Evolutionary conservation across 225 moss, liverwort and hornwort genomes (phyloP).

Genomic region (Takakia lepidozioides): DNA sequence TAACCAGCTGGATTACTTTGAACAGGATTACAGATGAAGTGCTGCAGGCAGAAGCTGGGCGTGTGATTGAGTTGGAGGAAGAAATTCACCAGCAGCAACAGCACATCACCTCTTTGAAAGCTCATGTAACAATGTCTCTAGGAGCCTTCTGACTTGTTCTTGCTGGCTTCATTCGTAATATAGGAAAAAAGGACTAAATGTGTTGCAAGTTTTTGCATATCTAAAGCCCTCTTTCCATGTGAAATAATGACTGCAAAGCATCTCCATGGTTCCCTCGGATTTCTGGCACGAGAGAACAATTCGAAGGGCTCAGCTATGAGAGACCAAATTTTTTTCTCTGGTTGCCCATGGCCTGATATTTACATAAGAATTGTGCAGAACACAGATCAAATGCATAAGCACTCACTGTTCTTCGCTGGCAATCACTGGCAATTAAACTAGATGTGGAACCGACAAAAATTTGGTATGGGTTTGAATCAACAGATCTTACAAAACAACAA

Average conservation of each 20-base stretch:
- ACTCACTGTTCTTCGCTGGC: neutral
- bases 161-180: no score
- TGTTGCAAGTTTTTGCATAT: neutral
- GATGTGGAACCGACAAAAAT: neutral
- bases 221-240: neutral
- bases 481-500: slow-evolving; percentile 42
- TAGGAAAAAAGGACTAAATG: no score
- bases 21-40: slow-evolving; percentile 59
- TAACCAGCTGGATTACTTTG: no score
- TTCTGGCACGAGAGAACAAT: slow-evolving; percentile 2
- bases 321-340: no score
- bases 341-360: neutral
- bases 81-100: slow-evolving; percentile 37
- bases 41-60: slow-evolving; percentile 49
- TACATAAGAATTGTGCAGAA: neutral
- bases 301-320: no score
- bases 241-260: neutral
- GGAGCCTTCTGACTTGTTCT: no score
- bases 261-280: neutral
- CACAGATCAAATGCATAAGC: neutral
- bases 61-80: slow-evolving; percentile 52
- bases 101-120: slow-evolving; percentile 46
- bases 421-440: neutral
- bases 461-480: neutral
- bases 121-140: slow-evolving; percentile 34